Base-by-base conservation (phyloP, 768 basidiomycete species). In the Mycena haematopus region DNA sequence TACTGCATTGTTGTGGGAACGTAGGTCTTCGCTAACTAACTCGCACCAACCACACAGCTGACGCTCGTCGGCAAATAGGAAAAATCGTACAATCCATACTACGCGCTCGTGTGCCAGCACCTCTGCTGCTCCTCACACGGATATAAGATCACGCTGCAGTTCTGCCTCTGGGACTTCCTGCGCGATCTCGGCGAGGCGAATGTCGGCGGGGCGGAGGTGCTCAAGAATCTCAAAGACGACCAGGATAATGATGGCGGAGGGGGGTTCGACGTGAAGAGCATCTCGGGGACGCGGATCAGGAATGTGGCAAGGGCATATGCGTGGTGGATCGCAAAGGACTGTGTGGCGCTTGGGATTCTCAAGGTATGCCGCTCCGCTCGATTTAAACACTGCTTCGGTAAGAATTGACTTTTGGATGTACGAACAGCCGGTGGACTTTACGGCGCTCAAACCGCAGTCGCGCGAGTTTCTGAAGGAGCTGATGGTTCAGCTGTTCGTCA, bases 131-230 rank as follows among this genome's bases (percentile, higher is more conserved):
- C 78, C 10, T 88, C 94, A 0, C 94, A 96, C 72, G 85, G 90
- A 6, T 89, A 95, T 79, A 92, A 87, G 70, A 90, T 98, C 68
- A 98, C 97, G 2, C 79, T 98, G 22, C 97, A 98, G 71, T 99
- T 93, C 74, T 93, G 89, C 68, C 77, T 99, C 7, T 99, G 97
- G 97, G 97, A 99, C 73, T 96, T 99, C 72, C 77, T 99, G 29
- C 90, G 96, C 10, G 93, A 93, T 62, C 79, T 99, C 46, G 96
- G 95, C 14, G 94, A 97, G 75, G 84, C 80, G 11, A 84, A 77
- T 31, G 92, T 95, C 36, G 93, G 94, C 2, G 93, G 94, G 8
- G 84, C 83, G 0, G 91, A 90, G 71, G 78, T 93, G 40, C 80
- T 92, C 69, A 92, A 91, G 72, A 86, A 82, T 61, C 79, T 83